These are phyloP conservation scores for Podospora anserina DNA, from an alignment of 495 filamentous ascomycete genomes.

Conservation along the genomic window DNA sequence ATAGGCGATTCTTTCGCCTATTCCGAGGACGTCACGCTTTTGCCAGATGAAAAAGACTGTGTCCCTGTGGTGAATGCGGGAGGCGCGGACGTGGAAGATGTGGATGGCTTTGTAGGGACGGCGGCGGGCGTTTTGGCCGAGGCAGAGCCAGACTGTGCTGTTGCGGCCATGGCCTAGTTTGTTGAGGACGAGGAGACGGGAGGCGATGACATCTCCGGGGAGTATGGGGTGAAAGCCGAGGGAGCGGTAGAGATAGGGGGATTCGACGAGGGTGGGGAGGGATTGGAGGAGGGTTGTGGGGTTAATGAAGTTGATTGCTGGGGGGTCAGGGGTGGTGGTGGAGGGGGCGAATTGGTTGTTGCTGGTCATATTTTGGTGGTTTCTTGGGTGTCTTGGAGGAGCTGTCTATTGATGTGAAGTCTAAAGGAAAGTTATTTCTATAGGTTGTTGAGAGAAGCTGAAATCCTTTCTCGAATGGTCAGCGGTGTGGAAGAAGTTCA, in stretches of 20 bases:
- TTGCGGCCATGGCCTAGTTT: background rate
- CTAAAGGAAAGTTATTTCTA: too few species aligned
- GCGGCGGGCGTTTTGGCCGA: background rate
- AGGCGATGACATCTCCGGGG: background rate
- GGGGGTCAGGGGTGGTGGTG: background rate
- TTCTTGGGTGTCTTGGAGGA: background rate
- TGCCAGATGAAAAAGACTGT: background rate
- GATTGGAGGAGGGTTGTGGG: background rate
- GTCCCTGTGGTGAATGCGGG: background rate
- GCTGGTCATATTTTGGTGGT: background rate
- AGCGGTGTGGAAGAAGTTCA: too few species aligned
- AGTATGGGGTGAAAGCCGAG: background rate
- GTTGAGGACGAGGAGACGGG: background rate
- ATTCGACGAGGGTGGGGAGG: background rate
- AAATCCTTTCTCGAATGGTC: too few species aligned
- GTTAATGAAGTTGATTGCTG: background rate
- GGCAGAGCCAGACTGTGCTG: background rate
- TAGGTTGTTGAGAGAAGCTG: too few species aligned
- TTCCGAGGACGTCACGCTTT: background rate
- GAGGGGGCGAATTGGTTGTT: background rate
- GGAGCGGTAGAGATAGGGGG: background rate
- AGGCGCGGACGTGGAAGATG: background rate
- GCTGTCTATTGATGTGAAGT: too few species aligned
- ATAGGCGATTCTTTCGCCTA: background rate
- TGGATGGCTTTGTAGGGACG: background rate